Conservation (phyloP, 202 grass and related monocot species). For the Cymbopogon flexuosus region DNA sequence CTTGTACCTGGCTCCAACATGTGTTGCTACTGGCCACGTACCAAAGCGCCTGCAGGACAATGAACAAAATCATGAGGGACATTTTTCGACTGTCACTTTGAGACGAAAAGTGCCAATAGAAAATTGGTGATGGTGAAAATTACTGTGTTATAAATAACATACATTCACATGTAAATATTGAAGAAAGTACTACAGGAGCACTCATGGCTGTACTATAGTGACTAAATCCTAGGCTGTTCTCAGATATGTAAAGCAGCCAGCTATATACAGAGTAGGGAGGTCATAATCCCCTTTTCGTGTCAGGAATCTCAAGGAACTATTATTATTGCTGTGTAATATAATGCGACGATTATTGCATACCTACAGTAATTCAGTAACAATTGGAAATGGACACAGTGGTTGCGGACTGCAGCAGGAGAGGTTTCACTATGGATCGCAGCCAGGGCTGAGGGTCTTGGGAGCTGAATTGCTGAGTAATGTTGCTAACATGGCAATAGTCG, state of each 20-base stretch:
- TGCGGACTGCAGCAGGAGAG: neutral
- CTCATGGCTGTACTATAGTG: neutral
- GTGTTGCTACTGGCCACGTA: conserved; percentile 80
- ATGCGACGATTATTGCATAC: neutral
- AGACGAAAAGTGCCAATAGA: neutral
- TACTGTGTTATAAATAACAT: neutral
- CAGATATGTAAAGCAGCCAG: neutral
- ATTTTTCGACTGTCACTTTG: conserved; percentile 11
- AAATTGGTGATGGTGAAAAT: neutral
- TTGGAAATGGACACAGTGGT: neutral
- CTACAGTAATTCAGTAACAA: conserved; percentile 13
- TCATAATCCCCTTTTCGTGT: neutral
- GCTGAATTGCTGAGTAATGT: neutral
- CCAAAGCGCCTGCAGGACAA: conserved; percentile 66
- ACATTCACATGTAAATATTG: neutral
- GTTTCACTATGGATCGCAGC: neutral
- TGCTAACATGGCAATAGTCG: neutral
- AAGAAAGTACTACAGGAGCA: conserved; percentile 6
- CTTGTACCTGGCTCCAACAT: conserved; percentile 53
- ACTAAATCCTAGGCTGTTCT: neutral
- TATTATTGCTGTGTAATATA: neutral
- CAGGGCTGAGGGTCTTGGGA: neutral
- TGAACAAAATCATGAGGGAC: conserved; percentile 23
- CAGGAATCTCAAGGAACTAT: neutral
- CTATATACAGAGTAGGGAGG: conserved; percentile 1